Percentiles rank a stretch among this genome's conserved stretches.
Conservation (phyloP, 106 monocot species). For the Triglochin maritima region DNA sequence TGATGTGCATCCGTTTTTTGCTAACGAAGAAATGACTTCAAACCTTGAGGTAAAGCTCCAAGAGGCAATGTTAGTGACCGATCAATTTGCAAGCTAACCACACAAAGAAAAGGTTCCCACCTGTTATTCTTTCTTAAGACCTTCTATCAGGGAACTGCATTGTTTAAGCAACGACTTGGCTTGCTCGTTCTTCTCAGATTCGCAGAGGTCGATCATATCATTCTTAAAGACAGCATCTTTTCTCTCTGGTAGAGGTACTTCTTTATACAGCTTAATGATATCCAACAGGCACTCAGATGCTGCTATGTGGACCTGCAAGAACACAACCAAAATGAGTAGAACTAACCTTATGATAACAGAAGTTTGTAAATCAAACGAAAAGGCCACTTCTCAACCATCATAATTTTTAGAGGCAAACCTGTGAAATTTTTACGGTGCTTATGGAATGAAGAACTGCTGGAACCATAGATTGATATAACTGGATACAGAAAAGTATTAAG, state of each 20-base stretch:
- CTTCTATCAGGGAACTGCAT: conserved; percentile 32
- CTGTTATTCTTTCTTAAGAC: background rate
- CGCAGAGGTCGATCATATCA: conserved; percentile 36
- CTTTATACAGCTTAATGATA: conserved; percentile 40
- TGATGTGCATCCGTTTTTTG: too few relatives aligned
- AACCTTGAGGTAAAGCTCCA: too few relatives aligned
- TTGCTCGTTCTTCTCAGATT: conserved; percentile 65
- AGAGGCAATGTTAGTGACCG: too few relatives aligned
- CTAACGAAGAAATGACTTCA: too few relatives aligned
- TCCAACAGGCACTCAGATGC: conserved; percentile 70
- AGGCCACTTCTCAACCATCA: background rate
- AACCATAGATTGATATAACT: conserved; percentile 8
- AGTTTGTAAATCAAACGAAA: background rate
- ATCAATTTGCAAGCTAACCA: too few relatives aligned
- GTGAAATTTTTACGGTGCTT: conserved; percentile 6
- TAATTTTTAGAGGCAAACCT: background rate
- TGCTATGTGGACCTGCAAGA: conserved; percentile 50
- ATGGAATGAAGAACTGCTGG: conserved; percentile 2
- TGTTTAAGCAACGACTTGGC: conserved; percentile 52
- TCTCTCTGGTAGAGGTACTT: conserved; percentile 16
- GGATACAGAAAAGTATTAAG: background rate
- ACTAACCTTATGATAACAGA: background rate
- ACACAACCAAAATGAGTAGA: background rate
- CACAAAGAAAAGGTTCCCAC: too few relatives aligned
- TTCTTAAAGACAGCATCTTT: conserved; percentile 1